These are phyloP conservation scores for Fusarium succisae DNA, from an alignment of 2,329 filamentous ascomycete species.

Conservation along the genomic window DNA sequence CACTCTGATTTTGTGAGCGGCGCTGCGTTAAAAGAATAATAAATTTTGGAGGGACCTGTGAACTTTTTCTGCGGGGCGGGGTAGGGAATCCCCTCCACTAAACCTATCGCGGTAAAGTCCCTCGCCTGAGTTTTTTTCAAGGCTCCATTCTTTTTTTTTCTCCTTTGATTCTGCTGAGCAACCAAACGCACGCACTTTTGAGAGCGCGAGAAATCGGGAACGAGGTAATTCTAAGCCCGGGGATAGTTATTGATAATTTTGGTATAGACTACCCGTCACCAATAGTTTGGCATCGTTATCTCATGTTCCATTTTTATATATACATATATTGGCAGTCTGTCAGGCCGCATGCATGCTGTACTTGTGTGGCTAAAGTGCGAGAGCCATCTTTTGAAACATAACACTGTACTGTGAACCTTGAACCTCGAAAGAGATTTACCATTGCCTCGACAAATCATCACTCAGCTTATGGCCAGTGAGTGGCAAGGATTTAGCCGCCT, in stretches of 20 bases:
- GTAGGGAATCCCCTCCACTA: conserved; percentile 42
- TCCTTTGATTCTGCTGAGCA: conserved; percentile 15
- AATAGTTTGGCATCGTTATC: background rate
- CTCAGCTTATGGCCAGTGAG: conserved; percentile 14
- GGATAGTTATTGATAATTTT: background rate
- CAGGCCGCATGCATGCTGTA: background rate
- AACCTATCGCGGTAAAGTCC: conserved; percentile 21
- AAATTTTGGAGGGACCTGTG: conserved; percentile 47
- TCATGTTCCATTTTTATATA: background rate
- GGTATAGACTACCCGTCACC: background rate
- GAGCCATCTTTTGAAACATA: background rate
- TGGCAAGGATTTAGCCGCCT: conserved; percentile 33
- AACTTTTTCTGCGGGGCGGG: conserved; percentile 48
- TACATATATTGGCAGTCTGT: background rate
- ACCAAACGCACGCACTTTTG: conserved; percentile 17
- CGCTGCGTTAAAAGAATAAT: conserved; percentile 34
- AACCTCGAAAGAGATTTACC: conserved; percentile 14
- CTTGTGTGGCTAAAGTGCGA: conserved; percentile 16
- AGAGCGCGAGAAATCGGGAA: conserved; percentile 33
- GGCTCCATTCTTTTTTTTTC: conserved; percentile 32
- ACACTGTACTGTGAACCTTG: conserved; percentile 17
- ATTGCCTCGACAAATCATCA: conserved; percentile 14
- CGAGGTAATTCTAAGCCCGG: conserved; percentile 31
- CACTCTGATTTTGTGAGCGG: conserved; percentile 47
- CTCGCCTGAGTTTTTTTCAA: conserved; percentile 47